Percentiles rank a stretch among this genome's conserved stretches.
Evolutionary conservation across 495 filamentous ascomycete species (phyloP).

Genomic region (Talaromyces proteolyticus): DNA sequence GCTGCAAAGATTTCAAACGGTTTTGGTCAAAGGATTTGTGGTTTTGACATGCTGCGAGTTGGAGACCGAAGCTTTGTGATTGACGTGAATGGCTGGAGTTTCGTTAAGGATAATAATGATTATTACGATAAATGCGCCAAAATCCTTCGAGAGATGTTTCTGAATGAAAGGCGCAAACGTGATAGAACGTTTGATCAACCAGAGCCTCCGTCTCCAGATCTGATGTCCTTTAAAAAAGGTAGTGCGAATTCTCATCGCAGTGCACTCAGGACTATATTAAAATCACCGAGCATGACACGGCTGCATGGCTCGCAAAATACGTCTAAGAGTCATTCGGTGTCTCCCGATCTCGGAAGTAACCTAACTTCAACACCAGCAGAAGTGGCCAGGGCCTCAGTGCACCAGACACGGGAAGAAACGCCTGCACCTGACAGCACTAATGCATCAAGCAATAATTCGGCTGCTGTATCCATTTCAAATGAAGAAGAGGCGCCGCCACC

Average conservation of each 20-base stretch:
- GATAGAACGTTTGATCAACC: slow-evolving; percentile 32
- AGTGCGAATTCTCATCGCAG: slow-evolving; percentile 33
- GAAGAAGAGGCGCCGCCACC: slow-evolving; percentile 47
- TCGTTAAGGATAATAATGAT: slow-evolving; percentile 98
- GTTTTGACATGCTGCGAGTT: slow-evolving; percentile 89
- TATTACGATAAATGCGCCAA: slow-evolving; percentile 90
- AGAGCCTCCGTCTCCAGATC: slow-evolving; percentile 25
- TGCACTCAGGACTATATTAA: slow-evolving; percentile 50
- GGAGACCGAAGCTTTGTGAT: slow-evolving; percentile 92
- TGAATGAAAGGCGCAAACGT: slow-evolving; percentile 60
- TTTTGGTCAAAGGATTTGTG: slow-evolving; percentile 93
- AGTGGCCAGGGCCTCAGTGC: slow-evolving; percentile 25
- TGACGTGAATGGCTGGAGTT: slow-evolving; percentile 99
- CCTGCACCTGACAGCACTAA: slow-evolving; percentile 18
- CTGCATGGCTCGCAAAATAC: slow-evolving; percentile 43
- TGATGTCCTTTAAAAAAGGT: slow-evolving; percentile 25
- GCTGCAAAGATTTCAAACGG: slow-evolving; percentile 84
- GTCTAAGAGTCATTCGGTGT: slow-evolving; percentile 33
- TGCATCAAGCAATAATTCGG: slow-evolving; percentile 25
- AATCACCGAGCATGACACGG: slow-evolving; percentile 60
- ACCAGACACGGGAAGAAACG: slow-evolving; percentile 17
- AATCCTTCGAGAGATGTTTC: slow-evolving; percentile 82
- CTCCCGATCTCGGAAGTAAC: slow-evolving; percentile 30
- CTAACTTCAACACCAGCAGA: slow-evolving; percentile 46
- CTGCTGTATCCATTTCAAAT: slow-evolving; percentile 20